These are phyloP conservation scores for Ceraceosorus guamensis DNA, from an alignment of 1,284 basidiomycete species.

Conservation along the genomic window DNA sequence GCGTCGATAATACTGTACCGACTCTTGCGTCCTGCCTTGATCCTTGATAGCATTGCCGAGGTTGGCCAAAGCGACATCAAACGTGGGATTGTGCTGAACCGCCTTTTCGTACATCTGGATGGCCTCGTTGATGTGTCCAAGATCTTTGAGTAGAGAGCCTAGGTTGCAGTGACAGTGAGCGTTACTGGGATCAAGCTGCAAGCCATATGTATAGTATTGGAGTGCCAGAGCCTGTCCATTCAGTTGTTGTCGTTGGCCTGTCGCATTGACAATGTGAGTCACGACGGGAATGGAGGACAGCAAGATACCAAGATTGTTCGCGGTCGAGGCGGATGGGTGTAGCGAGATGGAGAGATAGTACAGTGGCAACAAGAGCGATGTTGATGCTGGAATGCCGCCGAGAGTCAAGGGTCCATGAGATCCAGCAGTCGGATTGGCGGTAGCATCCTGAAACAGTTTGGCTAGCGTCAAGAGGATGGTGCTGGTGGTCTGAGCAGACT, in stretches of 20 bases:
- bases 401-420: conserved; percentile 28
- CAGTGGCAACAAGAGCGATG: conserved; percentile 55
- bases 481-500: conserved; percentile 52
- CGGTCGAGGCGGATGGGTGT: conserved; percentile 56
- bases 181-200: conserved; percentile 56
- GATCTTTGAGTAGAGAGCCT: conserved; percentile 59
- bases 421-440: conserved; percentile 8
- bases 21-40: conserved; percentile 55
- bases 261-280: conserved; percentile 30
- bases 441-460: conserved; percentile 56
- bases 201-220: conserved; percentile 57
- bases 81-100: conserved; percentile 56
- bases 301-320: conserved; percentile 61
- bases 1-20: conserved; percentile 56
- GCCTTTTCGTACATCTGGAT: conserved; percentile 57
- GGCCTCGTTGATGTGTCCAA: conserved; percentile 55
- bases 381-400: conserved; percentile 51
- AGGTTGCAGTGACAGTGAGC: conserved; percentile 61
- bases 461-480: conserved; percentile 58
- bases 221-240: conserved; percentile 53
- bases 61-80: conserved; percentile 59
- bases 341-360: conserved; percentile 59
- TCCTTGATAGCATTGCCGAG: conserved; percentile 57
- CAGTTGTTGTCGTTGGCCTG: conserved; percentile 44
- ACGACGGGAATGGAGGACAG: conserved; percentile 53